Conservation (phyloP, 2,329 filamentous ascomycete genomes). For the Paecilomyces sp. region DNA sequence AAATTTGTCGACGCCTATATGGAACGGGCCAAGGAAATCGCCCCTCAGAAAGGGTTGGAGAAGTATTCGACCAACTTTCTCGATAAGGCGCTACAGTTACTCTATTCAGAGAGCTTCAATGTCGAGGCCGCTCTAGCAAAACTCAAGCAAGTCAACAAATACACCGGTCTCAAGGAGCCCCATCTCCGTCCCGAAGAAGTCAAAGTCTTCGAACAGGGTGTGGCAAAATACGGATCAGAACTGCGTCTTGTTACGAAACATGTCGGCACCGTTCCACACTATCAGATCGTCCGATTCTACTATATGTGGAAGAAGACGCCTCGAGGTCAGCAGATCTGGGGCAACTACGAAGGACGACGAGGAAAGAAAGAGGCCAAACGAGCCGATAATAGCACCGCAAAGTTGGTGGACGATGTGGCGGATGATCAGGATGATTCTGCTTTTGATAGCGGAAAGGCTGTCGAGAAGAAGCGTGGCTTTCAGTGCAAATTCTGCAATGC, state of each 20-base stretch:
- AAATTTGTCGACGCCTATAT: constrained; percentile 71
- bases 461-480: constrained; percentile 71
- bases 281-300: constrained; percentile 83
- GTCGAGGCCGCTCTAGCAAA: constrained; percentile 61
- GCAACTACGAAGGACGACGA: constrained; percentile 77
- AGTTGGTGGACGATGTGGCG: constrained; percentile 84
- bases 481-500: constrained; percentile 89
- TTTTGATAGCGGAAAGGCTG: constrained; percentile 83
- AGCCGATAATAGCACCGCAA: constrained; percentile 54
- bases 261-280: constrained; percentile 68
- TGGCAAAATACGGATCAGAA: constrained; percentile 86
- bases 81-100: constrained; percentile 70
- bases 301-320: constrained; percentile 97
- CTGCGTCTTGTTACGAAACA: constrained; percentile 75
- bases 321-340: constrained; percentile 81
- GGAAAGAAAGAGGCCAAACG: constrained; percentile 76
- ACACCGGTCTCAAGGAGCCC: constrained; percentile 74
- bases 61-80: constrained; percentile 77
- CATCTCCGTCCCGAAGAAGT: constrained; percentile 69
- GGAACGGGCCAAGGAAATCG: constrained; percentile 57
- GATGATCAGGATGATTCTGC: constrained; percentile 92
- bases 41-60: constrained; percentile 62
- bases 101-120: constrained; percentile 67
- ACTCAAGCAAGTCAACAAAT: constrained; percentile 60
- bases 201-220: constrained; percentile 87